These are phyloP conservation scores for Phyllosticta citrichinensis DNA, from an alignment of 2,329 filamentous ascomycete genomes.

Conservation along the genomic window DNA sequence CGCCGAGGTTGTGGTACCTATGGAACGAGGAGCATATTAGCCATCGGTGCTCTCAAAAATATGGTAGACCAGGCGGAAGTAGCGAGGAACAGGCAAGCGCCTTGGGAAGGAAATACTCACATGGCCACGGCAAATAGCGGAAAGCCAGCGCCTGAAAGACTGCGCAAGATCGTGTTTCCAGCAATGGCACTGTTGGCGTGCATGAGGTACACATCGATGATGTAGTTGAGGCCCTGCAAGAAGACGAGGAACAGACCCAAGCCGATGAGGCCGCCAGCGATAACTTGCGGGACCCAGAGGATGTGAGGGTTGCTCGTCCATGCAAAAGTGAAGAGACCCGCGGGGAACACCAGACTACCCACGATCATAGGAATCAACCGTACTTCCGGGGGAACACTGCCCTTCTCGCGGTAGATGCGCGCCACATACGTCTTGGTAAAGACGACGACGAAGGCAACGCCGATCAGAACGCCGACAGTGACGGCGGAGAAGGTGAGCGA, in stretches of 20 bases:
- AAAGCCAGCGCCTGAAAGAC: slow-evolving; percentile 16
- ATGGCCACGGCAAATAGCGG: slow-evolving; percentile 15
- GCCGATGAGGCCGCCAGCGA: slow-evolving; percentile 33
- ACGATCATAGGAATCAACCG: slow-evolving; percentile 41
- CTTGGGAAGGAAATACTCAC: slow-evolving; percentile 4
- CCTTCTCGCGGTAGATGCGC: slow-evolving; percentile 20
- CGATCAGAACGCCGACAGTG: slow-evolving; percentile 30
- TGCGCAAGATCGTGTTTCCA: slow-evolving; percentile 17
- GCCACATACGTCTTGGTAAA: slow-evolving; percentile 27
- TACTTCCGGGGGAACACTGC: slow-evolving; percentile 33
- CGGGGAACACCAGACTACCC: slow-evolving; percentile 41
- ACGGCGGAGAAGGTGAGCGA: slow-evolving; percentile 36
- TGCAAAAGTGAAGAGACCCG: slow-evolving; percentile 43
- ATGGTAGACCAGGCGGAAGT: background rate
- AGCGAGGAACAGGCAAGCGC: background rate
- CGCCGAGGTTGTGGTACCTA: slow-evolving; percentile 25
- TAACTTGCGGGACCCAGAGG: slow-evolving; percentile 32
- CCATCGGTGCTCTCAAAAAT: background rate
- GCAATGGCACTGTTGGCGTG: slow-evolving; percentile 22
- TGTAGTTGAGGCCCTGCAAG: slow-evolving; percentile 35
- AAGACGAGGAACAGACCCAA: slow-evolving; percentile 37
- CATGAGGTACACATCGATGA: slow-evolving; percentile 36
- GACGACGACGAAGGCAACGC: slow-evolving; percentile 21
- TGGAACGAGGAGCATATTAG: background rate
- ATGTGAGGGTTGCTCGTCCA: slow-evolving; percentile 40